Conservation (phyloP, 805 yeast species). For the Cyberlindnera samutprakarnensis region DNA sequence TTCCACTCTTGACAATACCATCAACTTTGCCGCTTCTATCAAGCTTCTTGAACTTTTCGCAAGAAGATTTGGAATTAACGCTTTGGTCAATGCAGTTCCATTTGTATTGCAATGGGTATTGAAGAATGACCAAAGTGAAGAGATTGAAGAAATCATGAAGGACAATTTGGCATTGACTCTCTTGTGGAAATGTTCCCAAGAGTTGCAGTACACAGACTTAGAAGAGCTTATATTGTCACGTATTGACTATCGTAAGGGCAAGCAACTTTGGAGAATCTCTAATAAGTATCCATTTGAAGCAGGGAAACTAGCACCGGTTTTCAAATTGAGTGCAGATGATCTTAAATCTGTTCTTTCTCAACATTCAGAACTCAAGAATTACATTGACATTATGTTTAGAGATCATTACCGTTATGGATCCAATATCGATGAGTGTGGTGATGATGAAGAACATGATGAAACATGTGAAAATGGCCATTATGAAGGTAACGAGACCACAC, state of each 20-base stretch:
- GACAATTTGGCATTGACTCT: conserved; percentile 18
- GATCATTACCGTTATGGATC: conserved; percentile 18
- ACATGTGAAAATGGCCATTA: background rate
- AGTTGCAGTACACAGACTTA: conserved; percentile 7
- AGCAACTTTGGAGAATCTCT: conserved; percentile 13
- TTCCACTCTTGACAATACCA: conserved; percentile 2
- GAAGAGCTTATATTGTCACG: conserved; percentile 10
- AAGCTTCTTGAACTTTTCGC: conserved; percentile 16
- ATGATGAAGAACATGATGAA: background rate
- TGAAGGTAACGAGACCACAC: conserved; percentile 3
- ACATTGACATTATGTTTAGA: conserved; percentile 12
- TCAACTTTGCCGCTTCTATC: conserved; percentile 4
- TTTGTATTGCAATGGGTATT: conserved; percentile 39
- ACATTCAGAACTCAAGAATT: conserved; percentile 5
- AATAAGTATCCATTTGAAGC: conserved; percentile 8
- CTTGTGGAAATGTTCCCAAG: conserved; percentile 9
- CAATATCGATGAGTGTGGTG: background rate
- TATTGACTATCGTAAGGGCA: conserved; percentile 16
- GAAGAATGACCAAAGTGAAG: background rate
- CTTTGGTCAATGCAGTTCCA: conserved; percentile 37
- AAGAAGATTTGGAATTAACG: conserved; percentile 37
- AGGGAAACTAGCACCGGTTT: conserved; percentile 4
- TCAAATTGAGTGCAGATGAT: conserved; percentile 8
- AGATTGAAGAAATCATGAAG: conserved; percentile 3
- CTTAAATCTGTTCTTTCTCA: conserved; percentile 4